These are phyloP conservation scores for Termitomyces sp. DNA, from an alignment of 768 basidiomycete genomes.

Conservation along the genomic window DNA sequence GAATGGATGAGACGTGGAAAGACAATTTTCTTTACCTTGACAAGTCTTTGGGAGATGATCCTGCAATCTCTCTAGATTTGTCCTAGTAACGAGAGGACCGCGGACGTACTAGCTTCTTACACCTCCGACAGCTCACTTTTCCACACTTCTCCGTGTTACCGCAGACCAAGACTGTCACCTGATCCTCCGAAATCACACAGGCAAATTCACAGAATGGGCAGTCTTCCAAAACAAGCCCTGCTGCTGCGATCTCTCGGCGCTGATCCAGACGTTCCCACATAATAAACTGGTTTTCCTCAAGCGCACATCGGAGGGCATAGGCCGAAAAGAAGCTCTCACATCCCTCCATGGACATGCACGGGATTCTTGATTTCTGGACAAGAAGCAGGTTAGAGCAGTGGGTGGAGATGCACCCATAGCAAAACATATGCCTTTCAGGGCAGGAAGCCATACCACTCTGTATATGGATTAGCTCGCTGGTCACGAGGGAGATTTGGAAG, in stretches of 20 bases:
- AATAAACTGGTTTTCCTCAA: conserved; percentile 50
- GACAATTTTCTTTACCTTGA: background rate
- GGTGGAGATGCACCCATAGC: conserved; percentile 51
- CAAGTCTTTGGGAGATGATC: conserved; percentile 64
- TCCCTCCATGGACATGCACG: conserved; percentile 43
- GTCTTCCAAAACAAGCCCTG: conserved; percentile 67
- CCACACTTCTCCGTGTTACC: conserved; percentile 43
- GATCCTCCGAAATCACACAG: conserved; percentile 47
- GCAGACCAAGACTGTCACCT: conserved; percentile 42
- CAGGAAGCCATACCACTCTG: conserved; percentile 74
- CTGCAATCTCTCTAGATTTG: conserved; percentile 19
- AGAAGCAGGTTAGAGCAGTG: conserved; percentile 56
- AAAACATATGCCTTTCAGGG: conserved; percentile 72
- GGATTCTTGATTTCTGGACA: conserved; percentile 44
- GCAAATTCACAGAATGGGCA: conserved; percentile 78
- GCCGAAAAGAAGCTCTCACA: conserved; percentile 57
- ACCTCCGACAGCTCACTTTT: conserved; percentile 58
- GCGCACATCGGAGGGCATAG: conserved; percentile 54
- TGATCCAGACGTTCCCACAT: conserved; percentile 61
- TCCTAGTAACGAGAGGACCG: background rate
- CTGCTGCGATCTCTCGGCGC: conserved; percentile 60
- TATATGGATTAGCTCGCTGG: background rate
- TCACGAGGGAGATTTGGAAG: background rate
- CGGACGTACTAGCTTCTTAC: conserved; percentile 50
- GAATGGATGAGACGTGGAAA: background rate